Evolutionary conservation across 2,329 filamentous ascomycete species (phyloP).

Genomic region (Mycosphaerella sp.): DNA sequence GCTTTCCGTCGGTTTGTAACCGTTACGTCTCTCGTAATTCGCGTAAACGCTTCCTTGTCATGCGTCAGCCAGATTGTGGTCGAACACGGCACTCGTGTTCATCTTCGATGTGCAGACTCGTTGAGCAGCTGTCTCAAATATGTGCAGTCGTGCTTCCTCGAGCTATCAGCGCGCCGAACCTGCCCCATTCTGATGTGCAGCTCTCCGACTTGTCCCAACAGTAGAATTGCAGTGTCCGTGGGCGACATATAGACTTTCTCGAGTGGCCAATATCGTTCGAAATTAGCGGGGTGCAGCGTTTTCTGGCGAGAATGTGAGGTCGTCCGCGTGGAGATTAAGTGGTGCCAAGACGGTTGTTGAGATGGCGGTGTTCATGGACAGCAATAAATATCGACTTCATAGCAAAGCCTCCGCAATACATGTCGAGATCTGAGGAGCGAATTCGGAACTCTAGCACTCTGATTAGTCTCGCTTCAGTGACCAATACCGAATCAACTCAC

Average conservation of each 20-base stretch:
- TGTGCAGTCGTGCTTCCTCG: not conserved
- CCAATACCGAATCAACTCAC: not conserved
- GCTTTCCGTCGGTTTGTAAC: not conserved
- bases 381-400: not conserved
- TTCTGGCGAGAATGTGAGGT: no score
- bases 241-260: no score
- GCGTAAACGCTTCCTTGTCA: not conserved
- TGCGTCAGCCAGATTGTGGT: not conserved
- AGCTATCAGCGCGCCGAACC: no score
- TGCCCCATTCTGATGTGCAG: no score
- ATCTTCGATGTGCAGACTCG: not conserved
- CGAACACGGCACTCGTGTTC: not conserved
- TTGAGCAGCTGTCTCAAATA: not conserved
- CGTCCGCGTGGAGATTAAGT: not conserved
- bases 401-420: conserved; percentile 10
- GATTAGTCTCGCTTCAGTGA: not conserved
- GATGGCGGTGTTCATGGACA: not conserved
- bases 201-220: no score
- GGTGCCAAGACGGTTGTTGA: not conserved
- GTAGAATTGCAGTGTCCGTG: no score
- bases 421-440: conserved; percentile 2
- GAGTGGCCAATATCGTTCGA: no score
- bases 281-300: no score
- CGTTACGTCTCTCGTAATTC: not conserved
- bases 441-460: conserved; percentile 3